Percentiles rank a stretch among this genome's conserved stretches.
These are phyloP conservation scores for Aspergillus fischeri DNA, from an alignment of 2,329 filamentous ascomycete genomes.

Conservation along the genomic window DNA sequence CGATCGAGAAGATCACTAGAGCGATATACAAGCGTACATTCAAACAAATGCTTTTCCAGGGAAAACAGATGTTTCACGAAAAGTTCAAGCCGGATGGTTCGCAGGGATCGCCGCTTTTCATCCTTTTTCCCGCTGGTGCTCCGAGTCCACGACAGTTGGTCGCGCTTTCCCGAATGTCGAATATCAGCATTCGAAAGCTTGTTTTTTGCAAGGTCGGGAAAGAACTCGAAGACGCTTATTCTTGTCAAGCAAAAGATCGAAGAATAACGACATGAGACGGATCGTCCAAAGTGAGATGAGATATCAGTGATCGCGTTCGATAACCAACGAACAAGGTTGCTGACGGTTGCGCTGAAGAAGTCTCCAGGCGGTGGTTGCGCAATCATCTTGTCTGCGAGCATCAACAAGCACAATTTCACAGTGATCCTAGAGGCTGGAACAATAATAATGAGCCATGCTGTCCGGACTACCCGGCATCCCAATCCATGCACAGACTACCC, in stretches of 20 bases:
- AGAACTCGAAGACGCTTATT: background rate
- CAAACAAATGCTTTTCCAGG: background rate
- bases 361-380: background rate
- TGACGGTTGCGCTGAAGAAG: background rate
- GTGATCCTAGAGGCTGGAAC: background rate
- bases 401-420: background rate
- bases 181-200: background rate
- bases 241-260: background rate
- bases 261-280: background rate
- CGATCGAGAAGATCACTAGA: background rate
- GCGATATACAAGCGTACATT: background rate
- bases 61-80: background rate
- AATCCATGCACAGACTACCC: background rate
- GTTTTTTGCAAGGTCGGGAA: background rate
- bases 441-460: background rate
- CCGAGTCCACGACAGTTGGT: background rate
- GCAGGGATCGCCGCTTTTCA: background rate
- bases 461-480: background rate
- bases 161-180: background rate
- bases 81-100: background rate
- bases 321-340: background rate
- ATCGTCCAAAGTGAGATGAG: background rate
- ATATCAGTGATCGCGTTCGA: background rate
- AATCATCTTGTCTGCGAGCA: background rate
- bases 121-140: background rate